These are phyloP conservation scores for Beauveria sp. DNA, from an alignment of 2,329 filamentous ascomycete genomes.

Conservation along the genomic window DNA sequence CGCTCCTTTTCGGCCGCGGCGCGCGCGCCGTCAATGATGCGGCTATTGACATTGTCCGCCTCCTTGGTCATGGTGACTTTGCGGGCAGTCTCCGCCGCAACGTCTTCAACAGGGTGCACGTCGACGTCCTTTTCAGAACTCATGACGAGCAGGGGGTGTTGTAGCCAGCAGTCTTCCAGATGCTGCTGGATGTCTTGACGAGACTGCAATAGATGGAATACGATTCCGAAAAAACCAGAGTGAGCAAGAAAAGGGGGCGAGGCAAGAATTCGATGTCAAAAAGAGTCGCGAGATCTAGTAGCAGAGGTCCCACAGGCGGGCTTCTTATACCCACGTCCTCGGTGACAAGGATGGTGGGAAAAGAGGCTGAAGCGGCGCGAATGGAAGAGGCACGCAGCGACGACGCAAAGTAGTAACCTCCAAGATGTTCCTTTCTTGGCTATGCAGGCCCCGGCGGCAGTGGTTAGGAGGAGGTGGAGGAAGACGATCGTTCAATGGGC, in stretches of 20 bases:
- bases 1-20: conserved; percentile 54
- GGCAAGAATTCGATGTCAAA: background rate
- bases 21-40: conserved; percentile 27
- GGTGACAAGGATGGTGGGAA: background rate
- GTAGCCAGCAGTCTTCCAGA: background rate
- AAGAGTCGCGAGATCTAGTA: background rate
- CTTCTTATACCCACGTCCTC: background rate
- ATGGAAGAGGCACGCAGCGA: background rate
- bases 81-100: background rate
- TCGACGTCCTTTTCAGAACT: conserved; percentile 14
- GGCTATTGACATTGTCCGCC: conserved; percentile 18
- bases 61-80: background rate
- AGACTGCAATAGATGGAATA: background rate
- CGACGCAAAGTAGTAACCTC: background rate
- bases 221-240: background rate
- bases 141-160: background rate
- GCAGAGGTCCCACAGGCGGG: conserved; percentile 1
- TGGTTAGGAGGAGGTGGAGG: background rate
- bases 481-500: conserved; percentile 2
- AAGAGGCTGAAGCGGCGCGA: background rate
- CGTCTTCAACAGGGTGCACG: conserved; percentile 11
- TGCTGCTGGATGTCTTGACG: too few species aligned
- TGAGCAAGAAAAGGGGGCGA: background rate
- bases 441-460: background rate
- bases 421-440: background rate